phyloP scores from a whole-genome alignment of 768 basidiomycete species.

The Phylloporus rhodoxanthus region DNA sequence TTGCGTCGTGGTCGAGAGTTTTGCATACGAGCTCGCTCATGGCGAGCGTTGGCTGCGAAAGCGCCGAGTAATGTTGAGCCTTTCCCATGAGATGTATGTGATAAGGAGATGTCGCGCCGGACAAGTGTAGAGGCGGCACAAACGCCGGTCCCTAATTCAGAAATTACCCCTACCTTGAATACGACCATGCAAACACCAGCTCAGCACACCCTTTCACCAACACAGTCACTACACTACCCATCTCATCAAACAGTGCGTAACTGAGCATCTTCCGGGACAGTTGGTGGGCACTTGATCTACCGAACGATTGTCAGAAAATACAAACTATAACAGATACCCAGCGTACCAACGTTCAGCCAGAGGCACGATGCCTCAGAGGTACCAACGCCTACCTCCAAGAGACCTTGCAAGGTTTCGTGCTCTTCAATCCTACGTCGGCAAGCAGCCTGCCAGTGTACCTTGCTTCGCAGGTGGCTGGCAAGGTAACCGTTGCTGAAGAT shows the following conservation, averaged over 20 bases:
- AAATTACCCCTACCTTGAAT: conserved; percentile 7
- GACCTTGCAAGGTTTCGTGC: conserved; percentile 20
- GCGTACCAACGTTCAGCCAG: conserved; percentile 17
- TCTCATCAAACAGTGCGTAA: conserved; percentile 3
- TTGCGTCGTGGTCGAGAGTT: conserved; percentile 68
- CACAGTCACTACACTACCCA: background rate
- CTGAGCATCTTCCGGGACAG: conserved; percentile 5
- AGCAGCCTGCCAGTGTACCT: conserved; percentile 38
- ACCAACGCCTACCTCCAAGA: conserved; percentile 17
- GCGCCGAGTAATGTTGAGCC: conserved; percentile 49
- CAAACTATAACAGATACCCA: background rate
- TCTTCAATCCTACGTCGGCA: conserved; percentile 34
- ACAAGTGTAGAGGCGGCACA: background rate
- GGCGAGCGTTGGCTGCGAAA: conserved; percentile 58
- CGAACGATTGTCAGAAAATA: background rate
- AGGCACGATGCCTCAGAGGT: conserved; percentile 15
- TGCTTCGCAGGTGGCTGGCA: conserved; percentile 29
- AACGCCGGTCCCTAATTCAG: conserved; percentile 19
- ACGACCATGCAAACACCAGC: background rate
- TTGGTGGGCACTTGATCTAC: conserved; percentile 9
- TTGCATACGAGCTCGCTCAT: conserved; percentile 79
- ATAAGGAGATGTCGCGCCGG: conserved; percentile 7
- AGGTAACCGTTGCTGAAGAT: conserved; percentile 39
- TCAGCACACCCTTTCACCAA: background rate
- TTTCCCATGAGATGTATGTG: conserved; percentile 16